Conservation (phyloP, 2,329 filamentous ascomycete genomes). For the Aspergillus aculeatinus region DNA sequence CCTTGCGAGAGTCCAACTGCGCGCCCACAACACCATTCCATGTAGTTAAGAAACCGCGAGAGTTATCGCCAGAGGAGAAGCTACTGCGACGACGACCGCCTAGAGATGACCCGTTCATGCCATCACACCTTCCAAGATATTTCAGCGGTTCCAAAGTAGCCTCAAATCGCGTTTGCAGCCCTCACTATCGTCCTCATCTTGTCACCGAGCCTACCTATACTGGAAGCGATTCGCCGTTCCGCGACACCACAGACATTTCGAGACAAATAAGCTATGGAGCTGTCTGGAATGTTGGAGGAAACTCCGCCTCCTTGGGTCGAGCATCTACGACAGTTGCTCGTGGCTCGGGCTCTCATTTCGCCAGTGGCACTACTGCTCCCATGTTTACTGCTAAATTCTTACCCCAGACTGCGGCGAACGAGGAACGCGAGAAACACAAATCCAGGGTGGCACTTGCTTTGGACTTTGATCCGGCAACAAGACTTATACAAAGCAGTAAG, state of each 20-base stretch:
- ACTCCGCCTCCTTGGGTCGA: slow-evolving; percentile 54
- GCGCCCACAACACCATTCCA: slow-evolving; percentile 52
- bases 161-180: slow-evolving; percentile 19
- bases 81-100: slow-evolving; percentile 45
- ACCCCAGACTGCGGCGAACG: slow-evolving; percentile 50
- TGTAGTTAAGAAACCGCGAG: slow-evolving; percentile 50
- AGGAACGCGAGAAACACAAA: slow-evolving; percentile 68
- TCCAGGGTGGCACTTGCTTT: slow-evolving; percentile 76
- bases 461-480: slow-evolving; percentile 68
- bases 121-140: slow-evolving; percentile 33
- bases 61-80: slow-evolving; percentile 49
- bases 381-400: slow-evolving; percentile 59
- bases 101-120: slow-evolving; percentile 55
- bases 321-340: slow-evolving; percentile 52
- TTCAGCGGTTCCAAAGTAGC: slow-evolving; percentile 14
- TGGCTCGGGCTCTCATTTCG: slow-evolving; percentile 64
- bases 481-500: slow-evolving; percentile 61
- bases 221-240: slow-evolving; percentile 2
- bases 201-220: slow-evolving; percentile 28
- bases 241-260: slow-evolving; percentile 18
- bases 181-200: slow-evolving; percentile 36
- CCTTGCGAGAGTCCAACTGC: slow-evolving; percentile 44
- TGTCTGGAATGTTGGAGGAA: slow-evolving; percentile 76
- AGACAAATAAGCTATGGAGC: slow-evolving; percentile 64
- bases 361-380: slow-evolving; percentile 71